phyloP scores from a whole-genome alignment of 495 filamentous ascomycete species.

The Thozetella sp. region DNA sequence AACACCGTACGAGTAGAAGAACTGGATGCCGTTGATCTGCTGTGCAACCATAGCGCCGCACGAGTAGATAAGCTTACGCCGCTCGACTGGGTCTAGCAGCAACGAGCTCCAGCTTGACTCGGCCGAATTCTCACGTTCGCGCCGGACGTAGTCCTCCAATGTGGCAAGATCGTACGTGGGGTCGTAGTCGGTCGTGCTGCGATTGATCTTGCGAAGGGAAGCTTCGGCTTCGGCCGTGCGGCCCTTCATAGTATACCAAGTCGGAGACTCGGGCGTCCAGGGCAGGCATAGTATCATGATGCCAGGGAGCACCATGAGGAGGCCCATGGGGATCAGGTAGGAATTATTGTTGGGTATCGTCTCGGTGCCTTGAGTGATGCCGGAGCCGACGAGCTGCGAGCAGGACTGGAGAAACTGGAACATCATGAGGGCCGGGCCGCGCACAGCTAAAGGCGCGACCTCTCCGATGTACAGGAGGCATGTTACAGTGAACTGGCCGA shows the following conservation, averaged over 20 bases:
- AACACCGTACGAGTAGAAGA: conserved; percentile 38
- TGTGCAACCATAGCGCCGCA: conserved; percentile 35
- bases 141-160: background rate
- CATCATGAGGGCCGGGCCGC: conserved; percentile 36
- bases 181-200: conserved; percentile 22
- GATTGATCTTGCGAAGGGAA: conserved; percentile 33
- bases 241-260: conserved; percentile 29
- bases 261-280: conserved; percentile 35
- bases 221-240: conserved; percentile 20
- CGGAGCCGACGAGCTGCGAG: conserved; percentile 32
- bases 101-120: conserved; percentile 26
- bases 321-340: conserved; percentile 36
- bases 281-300: conserved; percentile 29
- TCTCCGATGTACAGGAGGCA: conserved; percentile 30
- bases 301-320: conserved; percentile 28
- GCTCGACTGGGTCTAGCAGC: conserved; percentile 31
- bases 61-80: conserved; percentile 34
- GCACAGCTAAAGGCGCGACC: conserved; percentile 30
- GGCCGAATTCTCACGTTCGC: background rate
- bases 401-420: conserved; percentile 39
- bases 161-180: conserved; percentile 20
- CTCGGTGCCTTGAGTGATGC: conserved; percentile 34
- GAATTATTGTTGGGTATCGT: conserved; percentile 19
- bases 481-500: conserved; percentile 21
- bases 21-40: conserved; percentile 42